Percentiles rank a stretch among this genome's conserved stretches.
Conservation (phyloP, 352 stramenopile species). For the Globisporangium paroecandrum region DNA sequence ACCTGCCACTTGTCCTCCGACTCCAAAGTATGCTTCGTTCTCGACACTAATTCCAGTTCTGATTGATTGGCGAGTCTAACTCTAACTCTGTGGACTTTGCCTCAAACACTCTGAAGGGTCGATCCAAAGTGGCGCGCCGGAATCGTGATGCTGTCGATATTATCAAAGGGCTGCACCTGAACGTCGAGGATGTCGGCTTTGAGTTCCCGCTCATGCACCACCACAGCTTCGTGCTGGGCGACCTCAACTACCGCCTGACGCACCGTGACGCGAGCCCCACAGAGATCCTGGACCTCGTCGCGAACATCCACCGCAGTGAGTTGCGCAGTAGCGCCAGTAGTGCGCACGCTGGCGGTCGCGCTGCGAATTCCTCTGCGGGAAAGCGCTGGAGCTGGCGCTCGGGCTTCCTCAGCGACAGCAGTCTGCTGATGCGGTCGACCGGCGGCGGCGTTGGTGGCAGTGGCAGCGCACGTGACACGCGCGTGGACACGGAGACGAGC, state of each 20-base stretch:
- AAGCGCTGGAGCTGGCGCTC: constrained; percentile 27
- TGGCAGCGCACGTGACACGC: constrained; percentile 1
- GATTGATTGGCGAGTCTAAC: neutral
- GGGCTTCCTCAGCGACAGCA: constrained; percentile 19
- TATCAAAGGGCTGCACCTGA: constrained; percentile 75
- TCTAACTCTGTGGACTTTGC: neutral
- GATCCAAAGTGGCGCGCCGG: constrained; percentile 68
- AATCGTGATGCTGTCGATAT: constrained; percentile 75
- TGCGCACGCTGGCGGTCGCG: constrained; percentile 5
- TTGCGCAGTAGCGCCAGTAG: neutral
- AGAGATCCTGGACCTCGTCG: constrained; percentile 64
- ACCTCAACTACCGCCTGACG: constrained; percentile 89
- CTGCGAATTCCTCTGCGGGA: neutral
- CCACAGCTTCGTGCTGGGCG: constrained; percentile 87
- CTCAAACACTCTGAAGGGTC: constrained; percentile 27
- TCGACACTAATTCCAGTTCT: neutral
- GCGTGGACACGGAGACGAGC: constrained; percentile 10
- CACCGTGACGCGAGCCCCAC: constrained; percentile 44
- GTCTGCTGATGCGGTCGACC: neutral
- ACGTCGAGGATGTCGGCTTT: constrained; percentile 77
- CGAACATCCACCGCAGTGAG: constrained; percentile 38
- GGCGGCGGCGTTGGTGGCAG: neutral
- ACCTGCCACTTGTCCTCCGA: constrained; percentile 88
- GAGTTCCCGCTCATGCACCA: constrained; percentile 85
- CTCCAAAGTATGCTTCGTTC: constrained; percentile 32